A percentile compares a stretch with the other conserved stretches of the same genome.
Evolutionary conservation across 2,329 filamentous ascomycete species (phyloP).

Genomic region (Colletotrichum tropicale): DNA sequence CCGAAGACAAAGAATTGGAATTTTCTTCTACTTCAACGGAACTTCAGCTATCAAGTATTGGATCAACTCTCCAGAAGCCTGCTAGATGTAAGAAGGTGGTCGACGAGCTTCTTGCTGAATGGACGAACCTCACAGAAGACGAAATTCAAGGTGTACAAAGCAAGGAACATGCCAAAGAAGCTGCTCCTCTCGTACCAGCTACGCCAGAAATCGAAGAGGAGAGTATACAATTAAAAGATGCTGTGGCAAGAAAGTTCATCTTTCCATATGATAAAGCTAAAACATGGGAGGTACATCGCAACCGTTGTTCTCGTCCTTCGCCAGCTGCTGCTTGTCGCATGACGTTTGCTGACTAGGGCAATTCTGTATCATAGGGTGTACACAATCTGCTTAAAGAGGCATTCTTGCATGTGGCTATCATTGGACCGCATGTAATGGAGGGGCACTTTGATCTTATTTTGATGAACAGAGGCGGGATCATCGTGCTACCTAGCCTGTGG

Average conservation of each 20-base stretch:
- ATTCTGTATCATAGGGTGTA: not conserved
- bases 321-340: too few relatives aligned
- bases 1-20: fast-evolving
- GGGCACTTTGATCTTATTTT: not conserved
- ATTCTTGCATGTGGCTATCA: not conserved
- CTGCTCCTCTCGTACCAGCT: fast-evolving
- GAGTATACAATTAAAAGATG: fast-evolving
- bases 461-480: fast-evolving
- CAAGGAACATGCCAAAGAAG: not conserved
- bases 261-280: not conserved
- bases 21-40: too few relatives aligned
- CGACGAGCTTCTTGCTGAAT: not conserved
- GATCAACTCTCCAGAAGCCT: not conserved
- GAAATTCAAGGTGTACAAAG: not conserved
- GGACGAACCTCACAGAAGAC: not conserved
- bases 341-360: too few relatives aligned
- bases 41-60: not conserved
- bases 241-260: not conserved
- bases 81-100: not conserved
- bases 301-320: fast-evolving
- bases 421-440: not conserved
- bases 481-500: not conserved
- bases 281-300: not conserved
- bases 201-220: not conserved
- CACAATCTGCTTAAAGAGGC: not conserved